These are phyloP conservation scores for Volvox reticuliferus DNA, from an alignment of 139 green algal genomes.

Conservation along the genomic window DNA sequence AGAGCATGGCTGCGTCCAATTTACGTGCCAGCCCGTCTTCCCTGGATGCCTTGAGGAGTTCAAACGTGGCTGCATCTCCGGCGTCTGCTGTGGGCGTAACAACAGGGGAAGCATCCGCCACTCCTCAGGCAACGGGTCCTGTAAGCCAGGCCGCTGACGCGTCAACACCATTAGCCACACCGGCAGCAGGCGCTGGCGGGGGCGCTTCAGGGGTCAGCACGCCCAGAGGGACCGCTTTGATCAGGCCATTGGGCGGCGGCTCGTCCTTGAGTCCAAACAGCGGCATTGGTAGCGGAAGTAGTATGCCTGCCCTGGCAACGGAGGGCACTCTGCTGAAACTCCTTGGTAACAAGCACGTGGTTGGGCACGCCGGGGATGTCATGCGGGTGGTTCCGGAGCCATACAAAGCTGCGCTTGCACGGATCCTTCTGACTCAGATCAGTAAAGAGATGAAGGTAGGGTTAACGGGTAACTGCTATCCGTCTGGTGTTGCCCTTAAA, in stretches of 20 bases:
- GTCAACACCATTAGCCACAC: not conserved
- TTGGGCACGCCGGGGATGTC: conserved; percentile 5
- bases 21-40: not conserved
- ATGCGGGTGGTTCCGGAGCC: not conserved
- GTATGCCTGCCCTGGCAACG: conserved; percentile 21
- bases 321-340: conserved; percentile 8
- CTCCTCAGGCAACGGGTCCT: not conserved
- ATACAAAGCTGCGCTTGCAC: not conserved
- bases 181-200: not conserved
- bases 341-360: conserved; percentile 34
- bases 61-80: not conserved
- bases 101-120: not conserved
- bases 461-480: too few species aligned
- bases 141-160: too few species aligned
- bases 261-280: not conserved
- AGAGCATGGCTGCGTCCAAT: not conserved
- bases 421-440: conserved; percentile 16
- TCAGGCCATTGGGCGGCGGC: not conserved
- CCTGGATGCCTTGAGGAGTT: not conserved
- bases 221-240: not conserved
- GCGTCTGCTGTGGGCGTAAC: not conserved
- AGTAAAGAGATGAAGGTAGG: conserved; percentile 18
- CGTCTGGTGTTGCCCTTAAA: too few species aligned
- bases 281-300: not conserved
- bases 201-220: not conserved